These are phyloP conservation scores for Pyrenophora seminiperda DNA, from an alignment of 2,329 filamentous ascomycete species.

Conservation along the genomic window DNA sequence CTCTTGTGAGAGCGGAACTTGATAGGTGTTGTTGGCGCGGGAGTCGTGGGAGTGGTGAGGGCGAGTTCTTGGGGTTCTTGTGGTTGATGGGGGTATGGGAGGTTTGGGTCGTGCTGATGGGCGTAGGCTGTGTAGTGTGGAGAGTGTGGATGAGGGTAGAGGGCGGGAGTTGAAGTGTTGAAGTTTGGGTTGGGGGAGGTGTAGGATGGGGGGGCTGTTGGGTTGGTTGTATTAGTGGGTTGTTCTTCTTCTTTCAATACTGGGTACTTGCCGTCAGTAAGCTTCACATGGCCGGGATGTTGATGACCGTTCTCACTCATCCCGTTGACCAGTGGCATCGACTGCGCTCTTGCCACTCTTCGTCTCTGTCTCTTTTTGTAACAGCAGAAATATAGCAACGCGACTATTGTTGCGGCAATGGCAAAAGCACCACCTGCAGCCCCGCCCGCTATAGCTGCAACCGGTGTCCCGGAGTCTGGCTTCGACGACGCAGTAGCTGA, in stretches of 20 bases:
- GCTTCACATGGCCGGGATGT: neutral
- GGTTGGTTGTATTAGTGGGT: neutral
- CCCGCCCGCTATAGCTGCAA: conserved; percentile 34
- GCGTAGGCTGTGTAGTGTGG: conserved; percentile 6
- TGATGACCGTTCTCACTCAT: neutral
- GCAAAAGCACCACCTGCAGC: conserved; percentile 27
- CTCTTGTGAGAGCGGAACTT: conserved; percentile 1
- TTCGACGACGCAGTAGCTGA: neutral
- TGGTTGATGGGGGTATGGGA: neutral
- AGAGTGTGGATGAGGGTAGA: conserved; percentile 6
- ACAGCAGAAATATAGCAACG: conserved; percentile 26
- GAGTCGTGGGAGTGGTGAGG: neutral
- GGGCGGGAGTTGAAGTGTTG: neutral
- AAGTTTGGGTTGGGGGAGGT: conserved; percentile 5
- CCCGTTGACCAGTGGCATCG: neutral
- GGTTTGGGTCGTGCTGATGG: neutral
- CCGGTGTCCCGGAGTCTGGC: conserved; percentile 6
- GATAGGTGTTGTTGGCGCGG: neutral
- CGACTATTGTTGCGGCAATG: conserved; percentile 19
- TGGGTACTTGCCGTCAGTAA: conserved; percentile 4
- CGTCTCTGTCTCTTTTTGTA: conserved; percentile 15
- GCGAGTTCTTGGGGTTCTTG: conserved; percentile 19
- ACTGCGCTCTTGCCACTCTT: neutral
- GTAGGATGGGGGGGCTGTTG: conserved; percentile 16
- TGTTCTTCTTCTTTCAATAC: too few species aligned